Conservation (phyloP, 2,329 filamentous ascomycete species). For the Cytospora leucostoma region DNA sequence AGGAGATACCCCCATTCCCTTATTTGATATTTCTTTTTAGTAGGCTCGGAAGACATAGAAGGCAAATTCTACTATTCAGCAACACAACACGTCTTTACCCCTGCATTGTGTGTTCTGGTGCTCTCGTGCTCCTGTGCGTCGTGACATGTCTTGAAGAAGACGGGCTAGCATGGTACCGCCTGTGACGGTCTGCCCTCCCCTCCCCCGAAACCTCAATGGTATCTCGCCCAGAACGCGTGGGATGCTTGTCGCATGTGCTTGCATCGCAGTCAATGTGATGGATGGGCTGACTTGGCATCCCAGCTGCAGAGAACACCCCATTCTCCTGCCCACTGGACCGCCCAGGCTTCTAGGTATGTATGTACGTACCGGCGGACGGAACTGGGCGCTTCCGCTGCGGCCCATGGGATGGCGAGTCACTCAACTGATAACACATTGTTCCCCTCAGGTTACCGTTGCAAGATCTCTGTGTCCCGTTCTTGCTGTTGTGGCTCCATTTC, state of each 20-base stretch:
- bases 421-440: no score
- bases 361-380: not conserved
- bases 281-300: not conserved
- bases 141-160: not conserved
- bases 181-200: not conserved
- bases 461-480: not conserved
- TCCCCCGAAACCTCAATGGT: no score
- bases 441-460: not conserved
- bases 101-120: not conserved
- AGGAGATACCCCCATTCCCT: slow-evolving; percentile 21
- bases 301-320: not conserved
- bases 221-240: not conserved
- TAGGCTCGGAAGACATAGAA: not conserved
- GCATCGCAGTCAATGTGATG: not conserved
- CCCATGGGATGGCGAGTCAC: not conserved
- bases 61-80: slow-evolving; percentile 1
- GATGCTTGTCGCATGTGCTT: not conserved
- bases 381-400: not conserved
- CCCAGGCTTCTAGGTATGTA: not conserved
- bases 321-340: not conserved
- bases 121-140: not conserved
- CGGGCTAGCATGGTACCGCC: not conserved
- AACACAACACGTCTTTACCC: not conserved
- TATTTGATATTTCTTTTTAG: slow-evolving; percentile 13
- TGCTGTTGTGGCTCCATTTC: not conserved